phyloP scores from a whole-genome alignment of 208 protist genomes.

The Endotrypanum monterogeii region DNA sequence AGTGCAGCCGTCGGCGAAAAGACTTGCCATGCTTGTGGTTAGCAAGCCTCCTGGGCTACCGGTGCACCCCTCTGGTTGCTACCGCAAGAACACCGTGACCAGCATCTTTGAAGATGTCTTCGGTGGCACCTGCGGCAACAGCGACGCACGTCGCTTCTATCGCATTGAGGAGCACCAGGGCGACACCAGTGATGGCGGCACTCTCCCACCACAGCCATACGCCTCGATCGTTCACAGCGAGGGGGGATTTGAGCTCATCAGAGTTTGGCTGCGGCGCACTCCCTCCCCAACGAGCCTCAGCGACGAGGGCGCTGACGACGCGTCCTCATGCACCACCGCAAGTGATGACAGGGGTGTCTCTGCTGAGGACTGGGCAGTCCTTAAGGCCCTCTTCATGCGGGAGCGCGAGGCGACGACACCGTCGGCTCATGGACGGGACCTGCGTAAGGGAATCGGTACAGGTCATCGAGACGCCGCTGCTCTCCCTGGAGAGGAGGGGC shows the following conservation, averaged over 20 bases:
- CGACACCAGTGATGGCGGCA: neutral
- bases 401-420: neutral
- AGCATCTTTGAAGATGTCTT: slow-evolving; percentile 89
- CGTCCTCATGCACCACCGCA: neutral
- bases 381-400: slow-evolving; percentile 14
- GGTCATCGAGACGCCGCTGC: neutral
- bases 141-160: slow-evolving; percentile 13
- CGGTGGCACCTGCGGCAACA: slow-evolving; percentile 37
- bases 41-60: slow-evolving; percentile 76
- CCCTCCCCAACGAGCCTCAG: neutral
- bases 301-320: neutral
- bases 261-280: slow-evolving; percentile 39
- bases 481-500: neutral
- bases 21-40: slow-evolving; percentile 55
- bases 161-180: slow-evolving; percentile 15
- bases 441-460: neutral
- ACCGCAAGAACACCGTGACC: slow-evolving; percentile 92
- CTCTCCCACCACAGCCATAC: slow-evolving; percentile 22
- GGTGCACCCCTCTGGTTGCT: slow-evolving; percentile 92
- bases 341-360: slow-evolving; percentile 22
- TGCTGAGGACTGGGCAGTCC: slow-evolving; percentile 37
- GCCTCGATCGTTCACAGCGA: slow-evolving; percentile 48
- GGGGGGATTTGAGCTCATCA: slow-evolving; percentile 70
- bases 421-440: neutral
- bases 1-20: slow-evolving; percentile 38